phyloP scores from a whole-genome alignment of 768 basidiomycete genomes.

The Russula virescens region DNA sequence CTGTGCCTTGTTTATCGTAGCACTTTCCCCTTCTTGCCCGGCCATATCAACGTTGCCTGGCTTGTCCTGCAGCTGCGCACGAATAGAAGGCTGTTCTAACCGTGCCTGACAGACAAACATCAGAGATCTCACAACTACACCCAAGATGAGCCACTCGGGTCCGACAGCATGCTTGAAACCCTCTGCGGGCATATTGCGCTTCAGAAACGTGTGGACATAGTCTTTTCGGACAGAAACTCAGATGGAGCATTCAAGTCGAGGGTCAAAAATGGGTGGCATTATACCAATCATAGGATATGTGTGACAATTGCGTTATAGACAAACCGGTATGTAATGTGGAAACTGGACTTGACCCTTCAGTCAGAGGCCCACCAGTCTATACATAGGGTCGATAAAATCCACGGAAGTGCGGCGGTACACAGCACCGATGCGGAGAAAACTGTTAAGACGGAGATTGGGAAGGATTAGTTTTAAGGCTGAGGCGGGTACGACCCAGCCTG shows the following conservation, averaged over 20 bases:
- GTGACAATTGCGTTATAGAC: background rate
- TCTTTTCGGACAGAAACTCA: background rate
- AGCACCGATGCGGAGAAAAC: background rate
- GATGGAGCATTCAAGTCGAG: background rate
- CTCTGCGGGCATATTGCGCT: background rate
- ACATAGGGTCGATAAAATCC: background rate
- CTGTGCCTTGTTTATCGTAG: too few species aligned
- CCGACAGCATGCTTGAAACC: background rate
- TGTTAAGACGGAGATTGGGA: background rate
- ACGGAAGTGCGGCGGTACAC: background rate
- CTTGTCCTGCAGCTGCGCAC: background rate
- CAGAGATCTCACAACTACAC: background rate
- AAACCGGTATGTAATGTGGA: background rate
- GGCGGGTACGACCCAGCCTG: constrained; percentile 14
- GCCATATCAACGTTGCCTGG: background rate
- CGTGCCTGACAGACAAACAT: too few species aligned
- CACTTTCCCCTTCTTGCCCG: too few species aligned
- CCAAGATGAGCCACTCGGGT: background rate
- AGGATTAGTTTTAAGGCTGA: constrained; percentile 1
- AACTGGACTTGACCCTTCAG: too few species aligned
- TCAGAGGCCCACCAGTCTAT: background rate
- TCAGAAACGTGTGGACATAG: too few species aligned
- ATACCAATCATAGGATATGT: background rate
- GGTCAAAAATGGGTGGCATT: background rate
- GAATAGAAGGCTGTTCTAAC: background rate